Conservation (phyloP, 139 green algal species). For the Chlorella vulgaris region DNA sequence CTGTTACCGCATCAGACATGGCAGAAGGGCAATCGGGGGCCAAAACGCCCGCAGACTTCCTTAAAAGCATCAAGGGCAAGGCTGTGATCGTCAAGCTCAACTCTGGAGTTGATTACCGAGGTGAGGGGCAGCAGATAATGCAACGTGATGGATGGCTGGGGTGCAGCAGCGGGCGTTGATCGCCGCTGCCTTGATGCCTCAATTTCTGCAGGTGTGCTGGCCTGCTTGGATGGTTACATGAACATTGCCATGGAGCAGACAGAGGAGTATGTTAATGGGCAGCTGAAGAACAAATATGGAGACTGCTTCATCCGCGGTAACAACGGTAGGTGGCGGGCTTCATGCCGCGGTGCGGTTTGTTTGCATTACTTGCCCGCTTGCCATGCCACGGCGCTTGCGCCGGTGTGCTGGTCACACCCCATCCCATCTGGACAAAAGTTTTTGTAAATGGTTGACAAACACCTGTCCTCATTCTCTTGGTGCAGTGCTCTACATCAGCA, state of each 20-base stretch:
- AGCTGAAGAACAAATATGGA: constrained; percentile 99
- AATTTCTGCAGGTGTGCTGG: constrained; percentile 82
- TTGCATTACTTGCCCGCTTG: neutral
- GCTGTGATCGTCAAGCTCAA: constrained; percentile 97
- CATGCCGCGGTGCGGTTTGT: neutral
- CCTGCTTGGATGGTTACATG: constrained; percentile 99
- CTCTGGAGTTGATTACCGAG: constrained; percentile 95
- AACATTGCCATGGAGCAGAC: constrained; percentile 99
- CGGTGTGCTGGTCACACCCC: too few relatives aligned
- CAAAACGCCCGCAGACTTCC: constrained; percentile 86
- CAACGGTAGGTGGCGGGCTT: constrained; percentile 71
- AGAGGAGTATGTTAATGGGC: constrained; percentile 99
- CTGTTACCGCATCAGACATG: neutral
- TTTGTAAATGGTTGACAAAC: too few relatives aligned
- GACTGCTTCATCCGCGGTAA: constrained; percentile 99
- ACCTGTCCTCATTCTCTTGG: too few relatives aligned
- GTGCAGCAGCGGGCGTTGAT: too few relatives aligned
- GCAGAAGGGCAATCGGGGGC: neutral
- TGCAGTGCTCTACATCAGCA: constrained; percentile 79
- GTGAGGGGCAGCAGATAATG: constrained; percentile 48
- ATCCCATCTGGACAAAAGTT: too few relatives aligned
- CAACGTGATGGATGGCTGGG: too few relatives aligned
- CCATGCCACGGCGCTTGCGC: neutral
- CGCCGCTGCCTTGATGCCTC: neutral
- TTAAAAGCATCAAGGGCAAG: constrained; percentile 95